These are phyloP conservation scores for Vitis rotundifolia DNA, from an alignment of 164 flowering plant species.

Conservation along the genomic window DNA sequence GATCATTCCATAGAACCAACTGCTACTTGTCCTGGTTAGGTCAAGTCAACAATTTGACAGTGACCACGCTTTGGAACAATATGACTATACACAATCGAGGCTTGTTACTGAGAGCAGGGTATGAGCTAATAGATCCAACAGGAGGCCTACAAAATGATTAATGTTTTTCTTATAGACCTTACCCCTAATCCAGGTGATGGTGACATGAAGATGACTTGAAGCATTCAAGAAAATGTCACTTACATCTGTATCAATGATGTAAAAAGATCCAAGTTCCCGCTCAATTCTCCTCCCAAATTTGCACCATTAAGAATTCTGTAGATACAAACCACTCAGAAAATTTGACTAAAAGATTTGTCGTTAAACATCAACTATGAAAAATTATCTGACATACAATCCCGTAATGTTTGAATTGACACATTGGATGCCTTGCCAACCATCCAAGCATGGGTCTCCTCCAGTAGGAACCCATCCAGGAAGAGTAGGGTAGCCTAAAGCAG, in stretches of 20 bases:
- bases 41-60: no score
- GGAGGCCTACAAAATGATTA: no score
- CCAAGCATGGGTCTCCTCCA: constrained; percentile 91
- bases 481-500: constrained; percentile 61
- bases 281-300: constrained; percentile 57
- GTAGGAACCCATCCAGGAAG: constrained; percentile 69
- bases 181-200: no score
- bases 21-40: no score
- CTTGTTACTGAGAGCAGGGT: no score
- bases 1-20: no score
- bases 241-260: constrained; percentile 50
- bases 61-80: no score
- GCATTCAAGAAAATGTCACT: constrained; percentile 13
- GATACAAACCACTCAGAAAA: constrained; percentile 11
- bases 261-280: constrained; percentile 36
- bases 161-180: no score
- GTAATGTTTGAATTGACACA: constrained; percentile 80
- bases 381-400: constrained; percentile 46
- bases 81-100: no score
- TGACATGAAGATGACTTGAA: no score
- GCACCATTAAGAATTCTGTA: constrained; percentile 37
- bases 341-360: neutral
- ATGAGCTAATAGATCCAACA: no score
- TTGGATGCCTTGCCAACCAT: constrained; percentile 79
- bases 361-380: neutral